phyloP scores from a whole-genome alignment of 306 rosid species.

The Adenanthera pavonina region DNA sequence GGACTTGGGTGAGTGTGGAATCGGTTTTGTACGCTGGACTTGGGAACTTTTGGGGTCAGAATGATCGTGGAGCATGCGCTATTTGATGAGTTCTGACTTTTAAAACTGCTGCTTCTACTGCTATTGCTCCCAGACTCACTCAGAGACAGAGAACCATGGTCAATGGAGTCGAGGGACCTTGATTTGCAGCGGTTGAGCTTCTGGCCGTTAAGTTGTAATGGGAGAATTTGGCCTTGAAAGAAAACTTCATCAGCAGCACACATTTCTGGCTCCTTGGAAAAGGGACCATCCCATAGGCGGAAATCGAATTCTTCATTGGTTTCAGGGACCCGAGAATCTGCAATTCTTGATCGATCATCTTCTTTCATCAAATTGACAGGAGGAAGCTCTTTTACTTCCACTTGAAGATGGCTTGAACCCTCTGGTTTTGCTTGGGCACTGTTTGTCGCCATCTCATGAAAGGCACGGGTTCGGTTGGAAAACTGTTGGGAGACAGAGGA shows the following conservation, averaged over 20 bases:
- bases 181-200: slow-evolving; percentile 36
- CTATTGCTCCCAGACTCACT: slow-evolving; percentile 43
- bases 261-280: slow-evolving; percentile 53
- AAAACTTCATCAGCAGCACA: slow-evolving; percentile 80
- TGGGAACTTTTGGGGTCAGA: slow-evolving; percentile 41
- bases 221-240: slow-evolving; percentile 72
- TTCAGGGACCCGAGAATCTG: slow-evolving; percentile 34
- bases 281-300: slow-evolving; percentile 39
- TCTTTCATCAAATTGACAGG: slow-evolving; percentile 46
- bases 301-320: slow-evolving; percentile 66
- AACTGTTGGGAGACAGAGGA: slow-evolving; percentile 14
- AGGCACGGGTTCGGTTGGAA: background rate
- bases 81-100: slow-evolving; percentile 55
- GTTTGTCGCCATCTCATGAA: slow-evolving; percentile 46
- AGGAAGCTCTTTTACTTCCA: slow-evolving; percentile 32
- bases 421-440: slow-evolving; percentile 27
- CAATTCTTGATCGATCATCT: slow-evolving; percentile 32
- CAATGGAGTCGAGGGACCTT: slow-evolving; percentile 47
- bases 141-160: slow-evolving; percentile 38
- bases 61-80: slow-evolving; percentile 43
- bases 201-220: slow-evolving; percentile 35
- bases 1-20: slow-evolving; percentile 68
- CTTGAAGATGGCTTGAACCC: background rate
- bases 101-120: slow-evolving; percentile 62
- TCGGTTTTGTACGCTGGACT: slow-evolving; percentile 46